Base-by-base conservation (phyloP, 768 basidiomycete genomes). In the Boletus edulis region DNA sequence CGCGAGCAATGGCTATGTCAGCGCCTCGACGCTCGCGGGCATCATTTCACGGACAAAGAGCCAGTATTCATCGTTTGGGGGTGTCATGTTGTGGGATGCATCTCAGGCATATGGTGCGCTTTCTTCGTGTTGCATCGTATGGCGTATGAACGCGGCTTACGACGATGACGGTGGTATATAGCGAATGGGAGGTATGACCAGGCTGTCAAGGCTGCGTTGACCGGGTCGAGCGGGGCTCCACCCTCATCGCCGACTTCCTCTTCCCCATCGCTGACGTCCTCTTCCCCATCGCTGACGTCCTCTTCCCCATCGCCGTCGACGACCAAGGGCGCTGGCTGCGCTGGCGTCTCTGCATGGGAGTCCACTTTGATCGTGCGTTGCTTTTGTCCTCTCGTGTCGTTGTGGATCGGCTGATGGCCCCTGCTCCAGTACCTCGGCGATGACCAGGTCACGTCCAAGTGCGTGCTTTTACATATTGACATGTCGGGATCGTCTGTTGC, bases 21-120 rank as follows among this genome's bases (percentile, higher is more conserved):
- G 61, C 49, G 60, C 72, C 4, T 65, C 64, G 29, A 66, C 66
- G 12, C 61, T 79, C 18, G 65, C 64, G 18, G 58, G 46, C 31
- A 71, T 76, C 49, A 62, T 74, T 5, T 63, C 69, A 46, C 54
- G 70, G 55, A 73, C 66, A 9, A 67, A 66, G 55, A 59, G 61
- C 42, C 59, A 71, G 54, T 80, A 73, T 55, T 70, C 75, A 11
- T 76, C 76, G 12, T 80, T 80, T 64, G 79, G 78, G 0, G 79
- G 78, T 9, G 70, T 77, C 31, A 63, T 70, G 69, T 40, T 70
- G 40, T 79, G 75, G 75, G 78, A 78, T 54, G 74, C 71, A 3
- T 79, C 76, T 9, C 74, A 79, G 65, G 79, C 79, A 5, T 72
- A 75, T 37, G 67, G 78, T 79, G 13, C n/a, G 60, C 49, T 34